phyloP scores from a whole-genome alignment of 2,329 filamentous ascomycete genomes.

The Hymenoscyphus repandus region DNA sequence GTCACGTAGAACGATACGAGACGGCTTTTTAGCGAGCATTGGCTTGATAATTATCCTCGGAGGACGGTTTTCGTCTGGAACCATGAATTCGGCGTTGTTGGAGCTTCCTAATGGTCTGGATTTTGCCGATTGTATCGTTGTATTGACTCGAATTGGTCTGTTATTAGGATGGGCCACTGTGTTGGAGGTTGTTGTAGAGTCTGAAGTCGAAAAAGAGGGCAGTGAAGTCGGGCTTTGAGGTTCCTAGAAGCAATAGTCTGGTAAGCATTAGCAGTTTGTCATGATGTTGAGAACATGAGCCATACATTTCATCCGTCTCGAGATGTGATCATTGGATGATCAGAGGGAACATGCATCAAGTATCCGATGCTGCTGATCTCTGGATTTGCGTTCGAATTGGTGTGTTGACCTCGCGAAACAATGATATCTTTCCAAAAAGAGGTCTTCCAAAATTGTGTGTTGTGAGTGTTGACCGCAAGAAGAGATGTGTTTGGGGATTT shows the following conservation, averaged over 20 bases:
- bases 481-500: too few relatives aligned
- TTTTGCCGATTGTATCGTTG: too few relatives aligned
- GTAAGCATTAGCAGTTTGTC: neutral
- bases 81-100: neutral
- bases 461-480: neutral
- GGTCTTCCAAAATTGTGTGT: constrained; percentile 13
- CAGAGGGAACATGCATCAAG: too few relatives aligned
- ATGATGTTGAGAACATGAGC: neutral
- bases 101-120: too few relatives aligned
- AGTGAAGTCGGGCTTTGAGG: too few relatives aligned
- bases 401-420: neutral
- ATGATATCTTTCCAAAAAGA: constrained; percentile 7
- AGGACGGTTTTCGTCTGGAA: constrained; percentile 1
- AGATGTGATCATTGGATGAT: too few relatives aligned
- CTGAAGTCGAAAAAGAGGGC: too few relatives aligned
- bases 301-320: neutral
- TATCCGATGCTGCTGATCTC: too few relatives aligned
- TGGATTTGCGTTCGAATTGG: neutral
- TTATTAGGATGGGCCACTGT: too few relatives aligned
- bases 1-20: constrained; percentile 1
- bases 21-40: neutral
- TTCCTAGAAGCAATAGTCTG: neutral
- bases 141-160: too few relatives aligned
- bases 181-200: too few relatives aligned
- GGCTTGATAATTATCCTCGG: neutral